Percentiles rank a stretch among this genome's conserved stretches.
Evolutionary conservation across 129 eudicot genomes (phyloP).

Genomic region (Smallanthus sonchifolius): DNA sequence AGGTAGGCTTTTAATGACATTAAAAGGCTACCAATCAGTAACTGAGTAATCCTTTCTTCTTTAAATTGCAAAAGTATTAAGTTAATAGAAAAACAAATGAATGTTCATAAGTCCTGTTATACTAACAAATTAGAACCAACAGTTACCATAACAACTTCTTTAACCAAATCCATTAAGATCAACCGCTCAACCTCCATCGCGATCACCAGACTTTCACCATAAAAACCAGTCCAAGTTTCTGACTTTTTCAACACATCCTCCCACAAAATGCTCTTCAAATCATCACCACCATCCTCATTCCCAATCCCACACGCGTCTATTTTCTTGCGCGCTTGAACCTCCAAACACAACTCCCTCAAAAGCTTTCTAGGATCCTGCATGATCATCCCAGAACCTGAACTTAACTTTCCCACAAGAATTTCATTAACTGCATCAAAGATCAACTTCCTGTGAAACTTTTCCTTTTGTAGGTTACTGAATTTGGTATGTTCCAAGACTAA

Average conservation of each 20-base stretch:
- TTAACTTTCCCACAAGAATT: constrained; percentile 54
- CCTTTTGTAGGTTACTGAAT: constrained; percentile 36
- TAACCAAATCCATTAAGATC: constrained; percentile 68
- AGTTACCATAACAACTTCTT: constrained; percentile 42
- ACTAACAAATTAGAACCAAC: constrained; percentile 1
- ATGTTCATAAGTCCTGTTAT: background rate
- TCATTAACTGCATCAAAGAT: constrained; percentile 74
- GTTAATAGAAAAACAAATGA: background rate
- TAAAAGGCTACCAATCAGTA: too few relatives aligned
- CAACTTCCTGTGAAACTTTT: constrained; percentile 60
- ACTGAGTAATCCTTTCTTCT: too few relatives aligned
- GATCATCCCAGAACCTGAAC: constrained; percentile 24
- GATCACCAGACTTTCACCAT: constrained; percentile 40
- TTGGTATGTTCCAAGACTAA: constrained; percentile 83
- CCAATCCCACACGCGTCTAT: background rate
- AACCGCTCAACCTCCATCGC: constrained; percentile 67
- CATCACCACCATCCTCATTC: constrained; percentile 24
- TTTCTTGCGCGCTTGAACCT: constrained; percentile 41
- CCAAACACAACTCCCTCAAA: constrained; percentile 71
- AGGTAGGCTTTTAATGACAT: too few relatives aligned
- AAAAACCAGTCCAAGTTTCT: constrained; percentile 51
- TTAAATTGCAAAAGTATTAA: background rate
- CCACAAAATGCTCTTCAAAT: constrained; percentile 44
- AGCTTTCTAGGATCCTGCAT: constrained; percentile 56
- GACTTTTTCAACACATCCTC: constrained; percentile 54